Percentiles rank a stretch among this genome's conserved stretches.
Evolutionary conservation across 805 yeast genomes (phyloP).

Genomic region (Candida wancherniae): DNA sequence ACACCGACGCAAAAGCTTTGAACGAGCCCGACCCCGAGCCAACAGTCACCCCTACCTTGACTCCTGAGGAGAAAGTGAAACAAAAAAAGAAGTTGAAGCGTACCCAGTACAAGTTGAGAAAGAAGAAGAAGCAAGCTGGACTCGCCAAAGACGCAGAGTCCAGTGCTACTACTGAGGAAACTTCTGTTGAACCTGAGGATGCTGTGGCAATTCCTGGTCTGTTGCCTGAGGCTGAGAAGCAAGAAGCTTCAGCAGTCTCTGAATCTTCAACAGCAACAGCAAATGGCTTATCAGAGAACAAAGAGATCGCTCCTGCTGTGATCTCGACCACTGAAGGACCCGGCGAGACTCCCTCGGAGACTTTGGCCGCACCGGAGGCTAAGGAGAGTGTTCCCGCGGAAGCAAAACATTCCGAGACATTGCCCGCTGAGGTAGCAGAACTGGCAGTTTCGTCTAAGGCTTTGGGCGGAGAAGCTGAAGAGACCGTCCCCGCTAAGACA

Average conservation of each 20-base stretch:
- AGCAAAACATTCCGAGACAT: too few relatives aligned
- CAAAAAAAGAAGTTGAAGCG: constrained; percentile 43
- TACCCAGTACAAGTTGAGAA: constrained; percentile 39
- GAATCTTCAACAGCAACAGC: too few relatives aligned
- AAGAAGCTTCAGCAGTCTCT: too few relatives aligned
- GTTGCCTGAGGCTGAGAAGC: constrained; percentile 3
- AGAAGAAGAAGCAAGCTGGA: constrained; percentile 24
- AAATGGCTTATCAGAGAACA: too few relatives aligned
- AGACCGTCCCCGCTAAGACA: background rate
- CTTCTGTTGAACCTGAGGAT: constrained; percentile 1
- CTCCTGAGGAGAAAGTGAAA: constrained; percentile 25
- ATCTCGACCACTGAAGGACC: constrained; percentile 2
- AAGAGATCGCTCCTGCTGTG: constrained; percentile 2
- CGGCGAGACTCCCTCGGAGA: constrained; percentile 1
- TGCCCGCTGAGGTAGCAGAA: too few relatives aligned
- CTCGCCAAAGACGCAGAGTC: constrained; percentile 2
- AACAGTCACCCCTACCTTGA: constrained; percentile 5
- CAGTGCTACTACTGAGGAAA: background rate
- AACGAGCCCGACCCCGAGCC: constrained; percentile 34
- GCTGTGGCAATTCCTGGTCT: background rate
- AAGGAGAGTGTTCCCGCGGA: too few relatives aligned
- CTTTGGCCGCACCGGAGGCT: constrained; percentile 1
- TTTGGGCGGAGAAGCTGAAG: too few relatives aligned
- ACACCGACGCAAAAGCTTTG: constrained; percentile 45
- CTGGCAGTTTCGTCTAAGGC: too few relatives aligned